Percentiles rank a stretch among this genome's conserved stretches.
Conservation (phyloP, 352 stramenopile species). For the Phytopythium kandeliae region DNA sequence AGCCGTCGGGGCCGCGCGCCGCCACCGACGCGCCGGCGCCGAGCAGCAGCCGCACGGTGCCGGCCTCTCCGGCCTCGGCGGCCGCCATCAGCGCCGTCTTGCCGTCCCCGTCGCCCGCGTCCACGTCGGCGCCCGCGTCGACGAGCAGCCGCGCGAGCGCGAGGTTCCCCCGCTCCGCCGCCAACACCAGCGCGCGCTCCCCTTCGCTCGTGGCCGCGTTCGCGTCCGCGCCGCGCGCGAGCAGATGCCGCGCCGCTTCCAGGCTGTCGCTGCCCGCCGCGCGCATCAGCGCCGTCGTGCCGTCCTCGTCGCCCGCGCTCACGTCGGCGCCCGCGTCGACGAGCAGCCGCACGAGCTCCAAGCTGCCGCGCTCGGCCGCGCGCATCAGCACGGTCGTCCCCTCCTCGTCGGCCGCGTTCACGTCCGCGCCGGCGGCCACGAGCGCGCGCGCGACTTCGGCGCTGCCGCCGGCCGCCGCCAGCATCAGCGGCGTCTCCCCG, state of each 20-base stretch:
- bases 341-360: not conserved
- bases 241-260: not conserved
- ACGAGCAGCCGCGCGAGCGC: not conserved
- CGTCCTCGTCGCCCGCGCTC: no score
- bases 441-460: not conserved
- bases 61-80: not conserved
- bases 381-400: constrained; percentile 3
- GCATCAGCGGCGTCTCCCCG: constrained; percentile 7
- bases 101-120: not conserved
- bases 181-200: constrained; percentile 1
- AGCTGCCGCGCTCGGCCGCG: not conserved
- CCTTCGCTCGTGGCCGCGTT: not conserved
- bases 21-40: no score
- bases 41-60: not conserved
- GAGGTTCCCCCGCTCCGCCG: not conserved
- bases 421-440: not conserved
- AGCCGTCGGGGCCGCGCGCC: not conserved
- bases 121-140: not conserved
- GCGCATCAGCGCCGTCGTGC: constrained; percentile 3
- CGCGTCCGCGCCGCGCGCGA: not conserved
- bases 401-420: not conserved
- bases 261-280: not conserved
- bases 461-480: not conserved
- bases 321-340: not conserved
- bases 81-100: not conserved